Percentiles rank a stretch among this genome's conserved stretches.
These are phyloP conservation scores for Pseudognaphalium luteoalbum DNA, from an alignment of 129 eudicot genomes.

Conservation along the genomic window DNA sequence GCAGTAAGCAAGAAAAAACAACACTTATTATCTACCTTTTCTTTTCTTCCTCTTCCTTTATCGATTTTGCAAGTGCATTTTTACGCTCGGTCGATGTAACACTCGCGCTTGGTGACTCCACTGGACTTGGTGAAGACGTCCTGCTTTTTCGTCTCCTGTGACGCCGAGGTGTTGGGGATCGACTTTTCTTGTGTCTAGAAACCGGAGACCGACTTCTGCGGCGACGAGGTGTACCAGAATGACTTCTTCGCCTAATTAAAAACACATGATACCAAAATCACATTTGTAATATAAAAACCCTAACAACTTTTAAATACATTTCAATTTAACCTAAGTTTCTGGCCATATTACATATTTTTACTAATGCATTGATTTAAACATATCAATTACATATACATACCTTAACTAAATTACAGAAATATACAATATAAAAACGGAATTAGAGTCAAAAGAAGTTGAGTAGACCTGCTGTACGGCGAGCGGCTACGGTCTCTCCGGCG, in stretches of 20 bases:
- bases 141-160: constrained; percentile 70
- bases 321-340: not conserved
- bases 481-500: constrained; percentile 57
- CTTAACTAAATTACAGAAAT: not conserved
- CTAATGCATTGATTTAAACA: not conserved
- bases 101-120: constrained; percentile 60
- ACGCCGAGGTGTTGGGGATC: constrained; percentile 74
- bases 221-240: constrained; percentile 65
- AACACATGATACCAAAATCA: not conserved
- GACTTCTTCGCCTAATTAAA: constrained; percentile 69
- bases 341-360: not conserved
- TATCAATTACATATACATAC: not conserved
- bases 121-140: constrained; percentile 61
- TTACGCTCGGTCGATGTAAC: constrained; percentile 50
- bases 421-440: not conserved
- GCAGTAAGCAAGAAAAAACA: not conserved
- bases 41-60: constrained; percentile 87
- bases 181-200: constrained; percentile 72
- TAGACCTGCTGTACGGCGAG: constrained; percentile 44
- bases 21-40: constrained; percentile 52
- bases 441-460: constrained; percentile 8
- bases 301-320: not conserved
- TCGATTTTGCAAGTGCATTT: constrained; percentile 62
- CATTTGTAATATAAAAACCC: not conserved
- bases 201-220: constrained; percentile 78